Evolutionary conservation across 2,329 filamentous ascomycete species (phyloP).

Genomic region (Sporothrix brunneoviolacea): DNA sequence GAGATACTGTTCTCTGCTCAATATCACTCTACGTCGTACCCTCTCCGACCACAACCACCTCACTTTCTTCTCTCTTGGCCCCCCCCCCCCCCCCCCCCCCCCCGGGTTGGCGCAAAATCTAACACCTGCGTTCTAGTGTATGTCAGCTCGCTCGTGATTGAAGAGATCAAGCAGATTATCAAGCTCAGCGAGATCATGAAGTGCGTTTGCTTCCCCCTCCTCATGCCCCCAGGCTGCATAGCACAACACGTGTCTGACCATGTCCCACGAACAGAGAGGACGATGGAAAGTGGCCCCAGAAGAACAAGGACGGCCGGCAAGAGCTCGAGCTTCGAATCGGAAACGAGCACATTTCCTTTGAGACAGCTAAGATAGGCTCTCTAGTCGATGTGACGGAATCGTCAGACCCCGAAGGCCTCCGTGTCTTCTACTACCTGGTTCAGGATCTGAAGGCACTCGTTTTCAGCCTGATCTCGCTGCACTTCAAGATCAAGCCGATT

Average conservation of each 20-base stretch:
- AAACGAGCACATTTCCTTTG: constrained; percentile 95
- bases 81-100: no score
- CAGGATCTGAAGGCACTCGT: constrained; percentile 95
- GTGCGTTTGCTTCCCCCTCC: constrained; percentile 44
- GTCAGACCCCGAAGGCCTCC: constrained; percentile 86
- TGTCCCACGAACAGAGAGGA: constrained; percentile 64
- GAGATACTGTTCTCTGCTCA: no score
- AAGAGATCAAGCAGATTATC: constrained; percentile 95
- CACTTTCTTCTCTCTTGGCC: no score
- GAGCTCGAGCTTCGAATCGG: constrained; percentile 92
- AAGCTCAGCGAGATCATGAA: constrained; percentile 97
- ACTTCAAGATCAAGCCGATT: constrained; percentile 92
- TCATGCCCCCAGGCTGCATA: not conserved
- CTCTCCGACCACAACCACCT: no score
- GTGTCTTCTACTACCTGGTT: constrained; percentile 97
- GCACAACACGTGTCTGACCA: not conserved
- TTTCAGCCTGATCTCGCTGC: constrained; percentile 90
- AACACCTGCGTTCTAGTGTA: constrained; percentile 60
- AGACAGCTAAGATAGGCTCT: constrained; percentile 98
- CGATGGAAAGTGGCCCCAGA: constrained; percentile 96
- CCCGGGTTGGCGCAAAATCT: no score
- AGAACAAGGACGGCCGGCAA: constrained; percentile 97
- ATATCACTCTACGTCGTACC: no score
- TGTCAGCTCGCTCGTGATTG: constrained; percentile 81
- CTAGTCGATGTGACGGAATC: constrained; percentile 95